phyloP scores from a whole-genome alignment of 306 rosid genomes.

The Aeschynomene evenia region DNA sequence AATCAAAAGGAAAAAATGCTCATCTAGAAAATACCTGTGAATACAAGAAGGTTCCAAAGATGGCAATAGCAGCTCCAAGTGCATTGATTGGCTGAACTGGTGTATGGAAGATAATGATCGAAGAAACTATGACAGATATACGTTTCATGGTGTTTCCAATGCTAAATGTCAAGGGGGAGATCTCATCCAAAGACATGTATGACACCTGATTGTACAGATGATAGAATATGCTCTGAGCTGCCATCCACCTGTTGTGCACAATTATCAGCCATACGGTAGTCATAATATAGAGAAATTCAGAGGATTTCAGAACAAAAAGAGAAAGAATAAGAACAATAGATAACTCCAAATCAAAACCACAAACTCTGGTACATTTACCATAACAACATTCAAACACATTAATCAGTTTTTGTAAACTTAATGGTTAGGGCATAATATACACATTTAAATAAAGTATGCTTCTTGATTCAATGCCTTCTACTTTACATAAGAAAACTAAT shows the following conservation, averaged over 20 bases:
- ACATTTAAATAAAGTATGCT: background rate
- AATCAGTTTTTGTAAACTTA: conserved; percentile 12
- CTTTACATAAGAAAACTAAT: background rate
- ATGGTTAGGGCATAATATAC: background rate
- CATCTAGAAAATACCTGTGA: conserved; percentile 67
- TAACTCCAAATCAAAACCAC: background rate
- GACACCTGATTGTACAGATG: conserved; percentile 94
- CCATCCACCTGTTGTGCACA: conserved; percentile 75
- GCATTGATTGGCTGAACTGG: conserved; percentile 92
- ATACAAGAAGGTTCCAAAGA: conserved; percentile 87
- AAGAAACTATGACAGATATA: conserved; percentile 85
- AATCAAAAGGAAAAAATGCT: background rate
- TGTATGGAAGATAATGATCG: conserved; percentile 89
- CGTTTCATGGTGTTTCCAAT: conserved; percentile 96
- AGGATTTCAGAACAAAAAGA: background rate
- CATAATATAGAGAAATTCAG: background rate
- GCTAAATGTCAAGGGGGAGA: conserved; percentile 93
- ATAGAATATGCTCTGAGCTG: conserved; percentile 89
- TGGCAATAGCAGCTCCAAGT: conserved; percentile 87
- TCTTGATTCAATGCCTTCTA: background rate
- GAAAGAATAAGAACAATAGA: background rate
- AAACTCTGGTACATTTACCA: background rate
- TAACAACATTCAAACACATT: background rate
- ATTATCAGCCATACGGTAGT: background rate
- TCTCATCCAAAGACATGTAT: conserved; percentile 89